phyloP scores from a whole-genome alignment of 177 flowering plant genomes.

The Telopea speciosissima region DNA sequence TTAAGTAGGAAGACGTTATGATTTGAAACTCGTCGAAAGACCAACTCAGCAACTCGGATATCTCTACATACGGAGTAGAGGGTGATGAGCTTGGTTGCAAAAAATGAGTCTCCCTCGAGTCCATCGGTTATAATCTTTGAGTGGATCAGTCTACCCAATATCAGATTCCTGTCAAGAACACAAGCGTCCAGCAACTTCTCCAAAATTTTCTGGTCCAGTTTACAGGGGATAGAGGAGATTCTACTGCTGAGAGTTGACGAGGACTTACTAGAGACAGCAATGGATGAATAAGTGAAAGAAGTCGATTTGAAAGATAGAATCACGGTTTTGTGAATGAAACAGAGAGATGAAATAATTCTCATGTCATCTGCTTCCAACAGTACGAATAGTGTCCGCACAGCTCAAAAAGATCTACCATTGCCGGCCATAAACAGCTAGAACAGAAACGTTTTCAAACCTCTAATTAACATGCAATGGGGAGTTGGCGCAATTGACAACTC shows the following conservation, averaged over 20 bases:
- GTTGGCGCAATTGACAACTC: too few relatives aligned
- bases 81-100: constrained; percentile 21
- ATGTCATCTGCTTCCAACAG: constrained; percentile 3
- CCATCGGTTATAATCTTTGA: constrained; percentile 21
- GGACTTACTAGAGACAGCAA: neutral
- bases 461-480: too few relatives aligned
- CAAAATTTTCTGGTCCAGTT: constrained; percentile 1
- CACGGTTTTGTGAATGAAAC: neutral
- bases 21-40: constrained; percentile 11
- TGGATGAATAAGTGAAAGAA: neutral
- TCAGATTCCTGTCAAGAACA: constrained; percentile 11
- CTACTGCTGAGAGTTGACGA: constrained; percentile 4
- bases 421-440: neutral
- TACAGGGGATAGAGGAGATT: constrained; percentile 4
- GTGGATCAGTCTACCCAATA: constrained; percentile 20
- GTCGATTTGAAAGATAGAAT: neutral
- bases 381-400: neutral
- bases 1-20: constrained; percentile 20
- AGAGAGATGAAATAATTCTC: constrained; percentile 9
- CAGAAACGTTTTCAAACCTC: too few relatives aligned
- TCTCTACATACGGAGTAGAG: constrained; percentile 17
- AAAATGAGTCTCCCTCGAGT: constrained; percentile 20
- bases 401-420: constrained; percentile 1
- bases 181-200: constrained; percentile 16
- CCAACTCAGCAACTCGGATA: constrained; percentile 12